Evolutionary conservation across 208 protist genomes (phyloP).

Genomic region (Acanthamoeba sp.): DNA sequence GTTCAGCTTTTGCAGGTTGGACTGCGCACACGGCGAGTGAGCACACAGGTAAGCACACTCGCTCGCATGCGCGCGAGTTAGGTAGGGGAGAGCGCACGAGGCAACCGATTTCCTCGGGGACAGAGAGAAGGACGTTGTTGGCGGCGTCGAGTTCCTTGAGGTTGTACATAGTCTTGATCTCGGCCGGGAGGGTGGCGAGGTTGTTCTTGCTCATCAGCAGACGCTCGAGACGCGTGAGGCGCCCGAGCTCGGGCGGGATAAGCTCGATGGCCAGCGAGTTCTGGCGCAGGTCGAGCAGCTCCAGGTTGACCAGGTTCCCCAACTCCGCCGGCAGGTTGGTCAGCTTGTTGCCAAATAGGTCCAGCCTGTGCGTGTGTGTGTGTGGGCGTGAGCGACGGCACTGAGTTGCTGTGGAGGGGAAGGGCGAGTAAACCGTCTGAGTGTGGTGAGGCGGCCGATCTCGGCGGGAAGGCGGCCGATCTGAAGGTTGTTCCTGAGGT

Average conservation of each 20-base stretch:
- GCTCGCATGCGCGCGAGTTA: conserved; percentile 39
- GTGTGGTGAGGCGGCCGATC: conserved; percentile 80
- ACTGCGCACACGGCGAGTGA: not conserved
- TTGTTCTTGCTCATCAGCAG: conserved; percentile 73
- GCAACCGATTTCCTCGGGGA: conserved; percentile 72
- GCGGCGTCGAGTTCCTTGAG: conserved; percentile 67
- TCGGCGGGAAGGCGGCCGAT: conserved; percentile 82
- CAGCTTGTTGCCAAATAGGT: conserved; percentile 79
- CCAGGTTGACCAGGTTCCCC: conserved; percentile 72
- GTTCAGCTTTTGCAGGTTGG: conserved; percentile 78
- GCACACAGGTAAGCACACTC: not conserved
- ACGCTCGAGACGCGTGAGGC: conserved; percentile 48
- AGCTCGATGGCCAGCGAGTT: conserved; percentile 62
- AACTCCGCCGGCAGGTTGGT: conserved; percentile 81
- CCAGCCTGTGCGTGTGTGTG: conserved; percentile 48
- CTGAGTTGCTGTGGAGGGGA: not conserved
- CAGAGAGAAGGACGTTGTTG: conserved; percentile 45
- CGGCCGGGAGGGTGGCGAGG: conserved; percentile 48
- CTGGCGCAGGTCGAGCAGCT: conserved; percentile 70
- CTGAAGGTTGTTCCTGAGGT: conserved; percentile 85
- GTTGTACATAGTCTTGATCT: conserved; percentile 73
- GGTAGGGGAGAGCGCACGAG: conserved; percentile 10
- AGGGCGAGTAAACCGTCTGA: conserved; percentile 53
- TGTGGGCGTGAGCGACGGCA: not conserved
- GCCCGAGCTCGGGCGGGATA: conserved; percentile 69